A percentile compares a stretch with the other conserved stretches of the same genome.
Evolutionary conservation across 148 eudicot genomes (phyloP).

Genomic region (Rhododendron williamsianum): DNA sequence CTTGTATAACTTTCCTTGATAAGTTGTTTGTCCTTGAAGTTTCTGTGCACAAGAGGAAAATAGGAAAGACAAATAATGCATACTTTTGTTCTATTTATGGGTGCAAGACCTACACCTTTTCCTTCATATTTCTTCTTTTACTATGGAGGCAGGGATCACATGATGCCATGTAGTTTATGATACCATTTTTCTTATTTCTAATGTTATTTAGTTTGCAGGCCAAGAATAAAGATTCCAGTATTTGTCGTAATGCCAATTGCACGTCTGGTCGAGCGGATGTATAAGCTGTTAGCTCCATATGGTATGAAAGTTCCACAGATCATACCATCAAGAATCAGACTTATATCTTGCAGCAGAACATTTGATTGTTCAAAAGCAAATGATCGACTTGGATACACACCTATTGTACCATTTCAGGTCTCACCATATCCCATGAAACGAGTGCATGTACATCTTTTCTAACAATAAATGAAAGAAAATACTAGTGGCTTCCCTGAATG

Average conservation of each 20-base stretch:
- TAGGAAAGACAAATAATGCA: neutral
- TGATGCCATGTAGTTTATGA: neutral
- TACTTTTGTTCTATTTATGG: neutral
- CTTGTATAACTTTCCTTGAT: neutral
- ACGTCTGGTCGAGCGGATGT: constrained; percentile 59
- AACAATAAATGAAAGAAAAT: neutral
- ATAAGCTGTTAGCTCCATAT: constrained; percentile 73
- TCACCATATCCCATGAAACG: constrained; percentile 1
- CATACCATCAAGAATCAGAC: constrained; percentile 92
- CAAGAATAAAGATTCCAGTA: constrained; percentile 82
- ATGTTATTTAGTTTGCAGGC: constrained; percentile 64
- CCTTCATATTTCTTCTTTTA: constrained; percentile 3
- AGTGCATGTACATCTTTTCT: neutral
- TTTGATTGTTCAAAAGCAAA: constrained; percentile 82
- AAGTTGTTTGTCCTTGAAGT: neutral
- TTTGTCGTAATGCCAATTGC: constrained; percentile 89
- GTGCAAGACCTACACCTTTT: neutral
- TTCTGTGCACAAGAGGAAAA: neutral
- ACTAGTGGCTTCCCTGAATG: neutral
- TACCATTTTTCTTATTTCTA: constrained; percentile 19
- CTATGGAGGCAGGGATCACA: neutral
- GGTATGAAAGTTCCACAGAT: constrained; percentile 99
- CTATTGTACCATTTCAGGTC: constrained; percentile 87
- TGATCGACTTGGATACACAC: constrained; percentile 90
- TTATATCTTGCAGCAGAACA: constrained; percentile 73